phyloP scores from a whole-genome alignment of 768 basidiomycete species.

The Lentinus brumalis region DNA sequence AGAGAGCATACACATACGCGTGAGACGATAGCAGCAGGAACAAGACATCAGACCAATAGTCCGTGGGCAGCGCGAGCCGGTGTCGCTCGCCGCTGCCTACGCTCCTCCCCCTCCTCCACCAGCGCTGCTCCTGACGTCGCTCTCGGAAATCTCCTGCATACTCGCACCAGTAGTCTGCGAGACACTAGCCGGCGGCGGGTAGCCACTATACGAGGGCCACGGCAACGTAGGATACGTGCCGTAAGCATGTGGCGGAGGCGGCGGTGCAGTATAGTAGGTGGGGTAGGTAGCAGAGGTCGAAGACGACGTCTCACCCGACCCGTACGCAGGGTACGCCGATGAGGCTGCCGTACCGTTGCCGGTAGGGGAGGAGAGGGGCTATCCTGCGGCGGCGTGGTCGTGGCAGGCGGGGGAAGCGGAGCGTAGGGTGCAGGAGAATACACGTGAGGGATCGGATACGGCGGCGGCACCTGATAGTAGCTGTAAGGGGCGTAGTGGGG shows the following conservation, averaged over 20 bases:
- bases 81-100: neutral
- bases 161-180: constrained; percentile 3
- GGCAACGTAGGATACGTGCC: constrained; percentile 13
- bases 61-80: neutral
- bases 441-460: constrained; percentile 13
- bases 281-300: constrained; percentile 10
- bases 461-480: constrained; percentile 20
- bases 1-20: neutral
- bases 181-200: constrained; percentile 7
- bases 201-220: constrained; percentile 19
- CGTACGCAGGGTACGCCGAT: constrained; percentile 4
- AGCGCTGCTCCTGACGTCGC: constrained; percentile 17
- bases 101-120: constrained; percentile 13
- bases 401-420: constrained; percentile 8
- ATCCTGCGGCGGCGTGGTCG: constrained; percentile 17
- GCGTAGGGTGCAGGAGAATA: constrained; percentile 21
- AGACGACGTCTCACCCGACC: neutral
- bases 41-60: neutral
- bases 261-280: constrained; percentile 16
- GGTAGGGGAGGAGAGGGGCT: constrained; percentile 11
- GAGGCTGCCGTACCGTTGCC: neutral
- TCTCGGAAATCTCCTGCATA: constrained; percentile 18
- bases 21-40: neutral
- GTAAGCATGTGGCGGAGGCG: constrained; percentile 15
- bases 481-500: constrained; percentile 21